Evolutionary conservation across 352 stramenopile genomes (phyloP).

Genomic region (Thalassiosira ordinaria): DNA sequence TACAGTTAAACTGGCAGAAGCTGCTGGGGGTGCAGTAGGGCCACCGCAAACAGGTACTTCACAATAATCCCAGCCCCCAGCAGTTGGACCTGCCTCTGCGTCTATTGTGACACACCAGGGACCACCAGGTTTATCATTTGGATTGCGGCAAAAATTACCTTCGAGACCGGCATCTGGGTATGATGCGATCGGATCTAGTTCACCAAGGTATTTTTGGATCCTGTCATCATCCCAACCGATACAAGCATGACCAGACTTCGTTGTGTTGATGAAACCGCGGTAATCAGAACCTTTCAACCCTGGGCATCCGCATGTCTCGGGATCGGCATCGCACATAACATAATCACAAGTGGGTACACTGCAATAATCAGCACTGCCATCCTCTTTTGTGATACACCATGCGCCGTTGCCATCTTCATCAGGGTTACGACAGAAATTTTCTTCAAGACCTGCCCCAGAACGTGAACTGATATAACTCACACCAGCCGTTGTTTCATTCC

Average conservation of each 20-base stretch:
- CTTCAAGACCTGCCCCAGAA: neutral
- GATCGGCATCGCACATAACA: neutral
- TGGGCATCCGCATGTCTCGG: neutral
- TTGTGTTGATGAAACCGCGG: neutral
- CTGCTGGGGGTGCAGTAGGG: neutral
- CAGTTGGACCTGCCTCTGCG: neutral
- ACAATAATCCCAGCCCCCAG: neutral
- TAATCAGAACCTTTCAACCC: neutral
- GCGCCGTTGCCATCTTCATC: neutral
- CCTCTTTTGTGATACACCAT: neutral
- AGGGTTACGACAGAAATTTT: conserved; percentile 7
- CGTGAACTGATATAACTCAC: conserved; percentile 82
- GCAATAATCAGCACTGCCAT: neutral
- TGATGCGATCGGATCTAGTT: conserved; percentile 72
- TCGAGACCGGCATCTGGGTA: conserved; percentile 12
- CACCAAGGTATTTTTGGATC: too few relatives aligned
- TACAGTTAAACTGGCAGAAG: neutral
- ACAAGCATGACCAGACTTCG: neutral
- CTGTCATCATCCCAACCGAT: neutral
- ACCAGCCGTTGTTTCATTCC: conserved; percentile 23
- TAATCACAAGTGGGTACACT: neutral
- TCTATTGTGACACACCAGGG: conserved; percentile 9
- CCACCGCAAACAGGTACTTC: neutral
- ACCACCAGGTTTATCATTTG: neutral
- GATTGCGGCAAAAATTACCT: conserved; percentile 17